These are phyloP conservation scores for Biscogniauxia sp. DNA, from an alignment of 2,329 filamentous ascomycete species.

Conservation along the genomic window DNA sequence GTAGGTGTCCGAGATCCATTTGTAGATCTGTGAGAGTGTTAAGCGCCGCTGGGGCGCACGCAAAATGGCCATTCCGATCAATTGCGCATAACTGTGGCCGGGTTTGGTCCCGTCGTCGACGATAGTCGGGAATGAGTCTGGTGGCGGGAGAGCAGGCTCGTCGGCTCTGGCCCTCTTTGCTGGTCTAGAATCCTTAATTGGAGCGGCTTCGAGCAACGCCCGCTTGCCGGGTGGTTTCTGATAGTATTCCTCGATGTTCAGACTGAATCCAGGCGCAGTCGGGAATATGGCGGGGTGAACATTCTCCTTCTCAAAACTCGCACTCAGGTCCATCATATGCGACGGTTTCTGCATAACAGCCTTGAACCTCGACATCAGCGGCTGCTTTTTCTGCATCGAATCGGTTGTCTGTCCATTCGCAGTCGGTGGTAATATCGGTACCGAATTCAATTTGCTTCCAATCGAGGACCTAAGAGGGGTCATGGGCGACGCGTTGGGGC, in stretches of 20 bases:
- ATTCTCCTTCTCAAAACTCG: conserved; percentile 55
- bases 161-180: conserved; percentile 68
- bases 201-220: conserved; percentile 68
- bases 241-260: conserved; percentile 52
- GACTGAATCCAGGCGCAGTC: conserved; percentile 44
- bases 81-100: conserved; percentile 85
- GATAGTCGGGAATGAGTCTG: conserved; percentile 76
- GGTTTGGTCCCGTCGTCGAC: conserved; percentile 88
- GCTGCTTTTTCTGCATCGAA: conserved; percentile 65
- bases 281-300: conserved; percentile 50
- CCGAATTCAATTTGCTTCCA: conserved; percentile 63
- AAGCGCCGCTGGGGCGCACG: conserved; percentile 78
- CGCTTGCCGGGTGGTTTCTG: conserved; percentile 57
- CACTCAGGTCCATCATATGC: conserved; percentile 42
- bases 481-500: conserved; percentile 56
- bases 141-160: conserved; percentile 59
- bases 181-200: conserved; percentile 65
- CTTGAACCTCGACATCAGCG: conserved; percentile 58
- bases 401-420: conserved; percentile 57
- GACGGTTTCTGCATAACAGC: conserved; percentile 51
- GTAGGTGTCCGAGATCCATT: conserved; percentile 97
- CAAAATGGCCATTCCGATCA: conserved; percentile 96
- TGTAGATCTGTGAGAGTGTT: conserved; percentile 94
- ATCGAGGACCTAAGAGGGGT: conserved; percentile 54
- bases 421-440: conserved; percentile 65